Evolutionary conservation across 23 red algal genomes (phyloP), one percentile per base, ranked within the genome.

Genomic region (Gracilaria caudata): DNA sequence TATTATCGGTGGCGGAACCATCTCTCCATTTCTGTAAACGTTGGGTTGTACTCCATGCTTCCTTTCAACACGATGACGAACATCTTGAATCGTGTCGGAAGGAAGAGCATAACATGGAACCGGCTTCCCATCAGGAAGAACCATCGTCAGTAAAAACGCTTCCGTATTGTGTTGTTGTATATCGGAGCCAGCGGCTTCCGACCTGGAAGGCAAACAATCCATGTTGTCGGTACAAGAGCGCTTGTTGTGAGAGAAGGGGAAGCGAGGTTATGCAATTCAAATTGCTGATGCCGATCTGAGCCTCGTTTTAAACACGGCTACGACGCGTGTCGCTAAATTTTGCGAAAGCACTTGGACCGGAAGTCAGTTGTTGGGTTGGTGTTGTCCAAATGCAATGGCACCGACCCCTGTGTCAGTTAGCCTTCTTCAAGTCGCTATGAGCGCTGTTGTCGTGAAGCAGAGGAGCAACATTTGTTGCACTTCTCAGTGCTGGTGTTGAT

Each of bases 101-200:
- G 61, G 61, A 66, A 66, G 5, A 66, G 36, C 61, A 14, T 66
- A 66, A 16, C 61, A 66, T 6, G 61, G 61, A 36, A 66, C 8
- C 17, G 35, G 61, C 4, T 36, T 8, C 29, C 61, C 61, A 35
- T 29, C 6, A 12, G 30, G 36, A 12, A 66, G 26, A 11, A 8
- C 30, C 1, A 66, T 14, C 13, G 35, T 66, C 17, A 66, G 12
- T 6, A 66, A 19, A 17, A 37, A 66, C 13, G 61, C 61, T 17
- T 37, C 29, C 0, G 61, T 29, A 35, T 66, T 35, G 1, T 66
- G n/a, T n/a, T n/a, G 61, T 36, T 66, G 28, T 16, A 66, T 12
- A 3, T 66, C 30, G 32, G 61, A 6, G 29, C 29, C 61, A 8
- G 36, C 26, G 0, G 30, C 11, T 1, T 66, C 28, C 0, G 61